These are phyloP conservation scores for Boletus reticuloceps DNA, from an alignment of 768 basidiomycete genomes.

Conservation along the genomic window DNA sequence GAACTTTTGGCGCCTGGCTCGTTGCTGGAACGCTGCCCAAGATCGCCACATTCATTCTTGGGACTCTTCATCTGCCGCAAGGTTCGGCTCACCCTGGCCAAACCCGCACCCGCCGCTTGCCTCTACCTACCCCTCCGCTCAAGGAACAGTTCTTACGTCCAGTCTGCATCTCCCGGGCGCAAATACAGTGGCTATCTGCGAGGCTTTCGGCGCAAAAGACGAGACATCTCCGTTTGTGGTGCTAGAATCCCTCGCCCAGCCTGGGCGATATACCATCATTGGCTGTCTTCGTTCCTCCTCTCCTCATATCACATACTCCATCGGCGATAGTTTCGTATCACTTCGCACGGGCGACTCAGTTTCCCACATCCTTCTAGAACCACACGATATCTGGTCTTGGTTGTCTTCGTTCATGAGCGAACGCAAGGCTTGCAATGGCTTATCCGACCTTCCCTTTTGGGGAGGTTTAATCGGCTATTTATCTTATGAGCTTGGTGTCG, in stretches of 20 bases:
- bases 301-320: conserved; percentile 54
- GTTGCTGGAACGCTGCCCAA: conserved; percentile 47
- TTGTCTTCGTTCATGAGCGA: conserved; percentile 64
- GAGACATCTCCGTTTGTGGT: conserved; percentile 63
- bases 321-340: conserved; percentile 48
- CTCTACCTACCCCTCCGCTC: conserved; percentile 15
- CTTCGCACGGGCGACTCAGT: conserved; percentile 39
- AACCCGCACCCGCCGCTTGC: conserved; percentile 29
- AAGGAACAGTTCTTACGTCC: conserved; percentile 35
- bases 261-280: conserved; percentile 73
- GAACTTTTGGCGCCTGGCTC: conserved; percentile 75
- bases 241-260: conserved; percentile 74
- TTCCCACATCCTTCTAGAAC: conserved; percentile 42
- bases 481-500: conserved; percentile 76
- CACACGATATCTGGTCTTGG: conserved; percentile 73
- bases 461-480: conserved; percentile 77
- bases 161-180: conserved; percentile 44
- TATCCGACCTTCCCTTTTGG: conserved; percentile 69
- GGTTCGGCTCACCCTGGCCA: conserved; percentile 62
- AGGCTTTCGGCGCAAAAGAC: conserved; percentile 57
- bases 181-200: conserved; percentile 49
- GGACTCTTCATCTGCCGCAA: conserved; percentile 33
- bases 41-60: conserved; percentile 42
- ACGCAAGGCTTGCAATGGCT: conserved; percentile 46
- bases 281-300: conserved; percentile 56